These are phyloP conservation scores for Cetraspora pellucida DNA, from an alignment of 192 early-diverging fungal genomes.

Conservation along the genomic window DNA sequence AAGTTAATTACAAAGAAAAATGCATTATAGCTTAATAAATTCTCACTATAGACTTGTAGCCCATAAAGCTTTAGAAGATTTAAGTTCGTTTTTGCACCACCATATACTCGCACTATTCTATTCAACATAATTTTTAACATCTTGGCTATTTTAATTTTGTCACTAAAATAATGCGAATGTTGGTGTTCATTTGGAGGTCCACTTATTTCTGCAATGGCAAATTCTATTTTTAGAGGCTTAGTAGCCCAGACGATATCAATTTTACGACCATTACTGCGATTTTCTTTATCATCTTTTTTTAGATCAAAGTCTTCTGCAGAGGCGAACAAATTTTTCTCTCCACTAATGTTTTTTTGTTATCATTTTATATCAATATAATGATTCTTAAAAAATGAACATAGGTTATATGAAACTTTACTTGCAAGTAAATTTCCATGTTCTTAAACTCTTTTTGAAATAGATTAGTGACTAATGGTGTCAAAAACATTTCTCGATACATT, in stretches of 20 bases:
- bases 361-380: background rate
- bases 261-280: background rate
- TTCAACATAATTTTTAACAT: background rate
- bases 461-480: background rate
- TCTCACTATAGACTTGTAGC: background rate
- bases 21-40: background rate
- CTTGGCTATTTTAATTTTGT: background rate
- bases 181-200: background rate
- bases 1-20: background rate
- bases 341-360: background rate
- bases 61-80: too few relatives aligned
- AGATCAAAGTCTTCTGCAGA: background rate
- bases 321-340: background rate
- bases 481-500: background rate
- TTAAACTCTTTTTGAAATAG: background rate
- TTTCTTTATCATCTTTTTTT: background rate
- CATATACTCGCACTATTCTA: background rate
- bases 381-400: background rate
- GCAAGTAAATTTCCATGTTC: background rate
- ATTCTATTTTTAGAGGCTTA: background rate
- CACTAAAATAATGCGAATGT: background rate
- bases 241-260: background rate
- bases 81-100: too few relatives aligned
- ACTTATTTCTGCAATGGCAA: too few relatives aligned
- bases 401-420: background rate